These are phyloP conservation scores for Pleurostoma richardsiae DNA, from an alignment of 2,329 filamentous ascomycete genomes.

Conservation along the genomic window DNA sequence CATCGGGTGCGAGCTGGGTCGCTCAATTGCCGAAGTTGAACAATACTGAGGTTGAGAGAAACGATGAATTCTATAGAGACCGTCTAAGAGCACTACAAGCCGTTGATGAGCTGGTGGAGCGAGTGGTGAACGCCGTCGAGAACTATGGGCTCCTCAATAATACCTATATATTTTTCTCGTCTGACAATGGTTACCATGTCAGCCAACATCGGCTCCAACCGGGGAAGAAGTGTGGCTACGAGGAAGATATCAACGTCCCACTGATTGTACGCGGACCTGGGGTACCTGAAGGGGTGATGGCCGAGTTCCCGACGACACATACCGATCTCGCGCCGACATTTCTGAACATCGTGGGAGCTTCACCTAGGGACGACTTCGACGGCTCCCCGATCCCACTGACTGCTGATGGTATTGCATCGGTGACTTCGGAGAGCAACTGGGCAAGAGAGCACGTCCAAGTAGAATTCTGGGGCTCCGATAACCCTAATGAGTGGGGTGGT, in stretches of 20 bases:
- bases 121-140: constrained; percentile 21
- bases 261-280: constrained; percentile 37
- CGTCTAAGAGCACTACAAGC: constrained; percentile 37
- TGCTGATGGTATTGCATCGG: too few relatives aligned
- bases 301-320: constrained; percentile 33
- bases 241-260: constrained; percentile 40
- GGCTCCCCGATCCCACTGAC: constrained; percentile 31
- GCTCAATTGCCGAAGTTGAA: too few relatives aligned
- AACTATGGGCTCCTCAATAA: constrained; percentile 8
- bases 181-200: constrained; percentile 9
- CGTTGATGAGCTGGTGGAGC: constrained; percentile 36
- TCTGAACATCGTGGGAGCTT: constrained; percentile 26
- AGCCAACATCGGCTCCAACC: constrained; percentile 7
- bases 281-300: constrained; percentile 22
- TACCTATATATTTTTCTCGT: constrained; percentile 8
- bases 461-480: constrained; percentile 48
- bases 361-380: constrained; percentile 29
- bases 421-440: background rate
- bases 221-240: constrained; percentile 38
- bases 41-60: constrained; percentile 8
- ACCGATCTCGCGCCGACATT: constrained; percentile 37
- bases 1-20: too few relatives aligned
- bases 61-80: constrained; percentile 34
- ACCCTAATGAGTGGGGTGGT: too few relatives aligned
- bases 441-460: constrained; percentile 48